These are phyloP conservation scores for Waltergamsia citrina DNA, from an alignment of 2,329 filamentous ascomycete genomes.

Conservation along the genomic window DNA sequence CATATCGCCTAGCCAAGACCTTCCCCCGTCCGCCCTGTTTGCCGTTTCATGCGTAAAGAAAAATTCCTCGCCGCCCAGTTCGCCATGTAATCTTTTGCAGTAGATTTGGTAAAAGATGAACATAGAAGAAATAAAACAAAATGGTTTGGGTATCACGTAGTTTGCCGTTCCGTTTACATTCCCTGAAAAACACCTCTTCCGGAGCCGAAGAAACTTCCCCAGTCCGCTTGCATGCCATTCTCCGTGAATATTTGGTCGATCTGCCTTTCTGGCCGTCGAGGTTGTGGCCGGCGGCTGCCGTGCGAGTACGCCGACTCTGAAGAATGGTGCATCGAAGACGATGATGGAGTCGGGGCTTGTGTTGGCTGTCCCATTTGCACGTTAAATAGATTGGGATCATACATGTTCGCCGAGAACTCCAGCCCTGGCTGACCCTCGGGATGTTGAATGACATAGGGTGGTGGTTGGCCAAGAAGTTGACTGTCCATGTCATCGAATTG, in stretches of 20 bases:
- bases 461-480: constrained; percentile 61
- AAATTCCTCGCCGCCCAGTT: too few species aligned
- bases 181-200: constrained; percentile 32
- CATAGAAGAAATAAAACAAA: constrained; percentile 4
- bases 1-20: too few species aligned
- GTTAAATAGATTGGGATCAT: constrained; percentile 29
- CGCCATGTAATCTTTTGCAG: too few species aligned
- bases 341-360: constrained; percentile 12
- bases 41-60: too few species aligned
- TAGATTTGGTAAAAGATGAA: background rate
- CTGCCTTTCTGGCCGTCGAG: constrained; percentile 24
- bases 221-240: constrained; percentile 34
- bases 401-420: constrained; percentile 33
- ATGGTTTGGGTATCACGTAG: constrained; percentile 27
- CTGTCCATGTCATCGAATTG: constrained; percentile 61
- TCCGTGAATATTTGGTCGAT: constrained; percentile 42
- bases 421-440: constrained; percentile 27
- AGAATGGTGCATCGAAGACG: too few species aligned
- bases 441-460: constrained; percentile 59
- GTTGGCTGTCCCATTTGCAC: constrained; percentile 22
- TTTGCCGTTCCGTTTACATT: constrained; percentile 21
- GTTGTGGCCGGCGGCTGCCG: constrained; percentile 4
- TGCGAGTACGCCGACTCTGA: too few species aligned
- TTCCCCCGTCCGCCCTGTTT: too few species aligned
- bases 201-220: constrained; percentile 35